phyloP scores from a whole-genome alignment of 805 yeast species.

The Saturnispora gosingensis region DNA sequence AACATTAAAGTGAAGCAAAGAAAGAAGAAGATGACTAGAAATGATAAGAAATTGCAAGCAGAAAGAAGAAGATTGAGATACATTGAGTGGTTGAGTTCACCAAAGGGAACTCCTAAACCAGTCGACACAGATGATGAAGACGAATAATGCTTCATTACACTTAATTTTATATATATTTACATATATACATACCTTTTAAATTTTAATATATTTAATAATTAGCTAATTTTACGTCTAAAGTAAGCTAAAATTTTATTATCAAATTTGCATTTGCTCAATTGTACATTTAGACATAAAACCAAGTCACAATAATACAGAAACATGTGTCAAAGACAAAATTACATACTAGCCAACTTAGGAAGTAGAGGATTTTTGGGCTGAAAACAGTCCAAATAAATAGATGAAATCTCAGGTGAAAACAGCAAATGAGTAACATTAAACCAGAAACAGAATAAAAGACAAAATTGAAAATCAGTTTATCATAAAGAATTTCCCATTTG shows the following conservation, averaged over 20 bases:
- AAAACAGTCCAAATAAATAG: conserved; percentile 96
- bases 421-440: conserved; percentile 52
- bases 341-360: conserved; percentile 64
- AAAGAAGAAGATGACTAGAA: conserved; percentile 96
- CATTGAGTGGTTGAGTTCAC: conserved; percentile 88
- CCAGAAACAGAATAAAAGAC: conserved; percentile 55
- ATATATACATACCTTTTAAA: conserved; percentile 5
- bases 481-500: conserved; percentile 29
- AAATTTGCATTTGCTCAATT: too few relatives aligned
- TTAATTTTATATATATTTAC: background rate
- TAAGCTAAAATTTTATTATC: too few relatives aligned
- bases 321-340: conserved; percentile 32
- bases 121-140: conserved; percentile 91
- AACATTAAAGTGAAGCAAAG: conserved; percentile 78
- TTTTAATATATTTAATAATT: background rate
- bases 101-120: conserved; percentile 97
- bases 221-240: background rate
- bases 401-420: conserved; percentile 70
- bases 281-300: conserved; percentile 12
- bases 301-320: conserved; percentile 17
- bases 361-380: conserved; percentile 82
- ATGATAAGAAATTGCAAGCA: conserved; percentile 83
- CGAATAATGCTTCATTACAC: background rate
- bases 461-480: conserved; percentile 31
- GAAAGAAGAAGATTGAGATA: conserved; percentile 92